Percentiles rank a stretch among this genome's conserved stretches.
Conservation (phyloP, 257 asterid species). For the Rauvolfia tetraphylla region DNA sequence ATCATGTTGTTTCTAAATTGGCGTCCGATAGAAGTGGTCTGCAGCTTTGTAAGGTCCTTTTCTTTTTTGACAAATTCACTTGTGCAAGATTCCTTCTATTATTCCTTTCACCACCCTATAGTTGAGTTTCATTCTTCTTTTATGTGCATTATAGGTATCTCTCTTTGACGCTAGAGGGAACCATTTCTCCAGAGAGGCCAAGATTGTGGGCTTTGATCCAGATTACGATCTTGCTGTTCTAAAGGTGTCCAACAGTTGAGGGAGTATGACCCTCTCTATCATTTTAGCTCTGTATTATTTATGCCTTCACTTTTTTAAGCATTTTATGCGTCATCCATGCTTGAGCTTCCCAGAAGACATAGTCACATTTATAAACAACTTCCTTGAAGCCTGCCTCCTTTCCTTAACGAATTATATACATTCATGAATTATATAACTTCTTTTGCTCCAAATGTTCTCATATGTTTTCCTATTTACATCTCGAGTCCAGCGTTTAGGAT, state of each 20-base stretch:
- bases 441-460: background rate
- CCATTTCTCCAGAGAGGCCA: constrained; percentile 50
- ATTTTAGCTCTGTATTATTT: background rate
- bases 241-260: constrained; percentile 41
- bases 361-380: background rate
- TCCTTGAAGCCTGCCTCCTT: background rate
- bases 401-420: background rate
- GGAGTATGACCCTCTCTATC: background rate
- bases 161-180: constrained; percentile 66
- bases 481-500: background rate
- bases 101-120: too few relatives aligned
- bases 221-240: constrained; percentile 78
- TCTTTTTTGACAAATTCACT: background rate
- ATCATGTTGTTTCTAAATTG: constrained; percentile 73
- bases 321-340: background rate
- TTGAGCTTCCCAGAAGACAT: background rate
- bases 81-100: background rate
- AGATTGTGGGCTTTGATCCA: constrained; percentile 71
- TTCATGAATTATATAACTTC: background rate
- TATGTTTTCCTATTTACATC: background rate
- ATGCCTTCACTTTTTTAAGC: background rate
- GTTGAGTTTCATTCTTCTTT: background rate
- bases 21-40: constrained; percentile 69
- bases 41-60: constrained; percentile 84
- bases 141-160: constrained; percentile 38